Evolutionary conservation across 768 basidiomycete species (phyloP).

Genomic region (Clathrus columnatus): DNA sequence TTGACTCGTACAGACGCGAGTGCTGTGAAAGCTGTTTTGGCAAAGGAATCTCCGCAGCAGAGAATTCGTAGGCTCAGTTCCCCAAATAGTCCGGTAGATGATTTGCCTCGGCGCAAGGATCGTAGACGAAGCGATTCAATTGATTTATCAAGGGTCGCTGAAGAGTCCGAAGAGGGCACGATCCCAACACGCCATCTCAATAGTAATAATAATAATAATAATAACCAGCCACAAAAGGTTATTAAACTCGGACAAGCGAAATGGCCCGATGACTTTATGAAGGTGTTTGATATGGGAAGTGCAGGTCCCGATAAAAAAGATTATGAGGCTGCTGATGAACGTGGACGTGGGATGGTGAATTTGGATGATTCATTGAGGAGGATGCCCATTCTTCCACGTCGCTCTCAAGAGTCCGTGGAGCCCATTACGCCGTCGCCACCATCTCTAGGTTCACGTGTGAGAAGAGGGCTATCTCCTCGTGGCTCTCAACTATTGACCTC

Average conservation of each 20-base stretch:
- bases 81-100: slow-evolving; percentile 17
- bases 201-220: slow-evolving; percentile 16
- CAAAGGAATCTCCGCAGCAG: slow-evolving; percentile 28
- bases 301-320: not conserved
- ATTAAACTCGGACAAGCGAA: slow-evolving; percentile 68
- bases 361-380: not conserved
- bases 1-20: slow-evolving; percentile 59
- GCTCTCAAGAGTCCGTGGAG: not conserved
- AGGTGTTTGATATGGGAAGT: slow-evolving; percentile 35
- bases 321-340: slow-evolving; percentile 4
- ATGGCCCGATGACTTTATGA: slow-evolving; percentile 77
- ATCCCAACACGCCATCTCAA: slow-evolving; percentile 22
- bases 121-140: slow-evolving; percentile 53
- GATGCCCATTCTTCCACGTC: not conserved
- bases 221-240: slow-evolving; percentile 17
- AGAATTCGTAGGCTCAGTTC: not conserved
- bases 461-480: slow-evolving; percentile 8
- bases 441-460: not conserved
- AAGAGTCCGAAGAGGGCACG: slow-evolving; percentile 49
- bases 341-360: not conserved
- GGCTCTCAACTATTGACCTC: not conserved
- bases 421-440: not conserved
- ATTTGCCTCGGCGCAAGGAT: slow-evolving; percentile 34
- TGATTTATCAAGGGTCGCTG: slow-evolving; percentile 60
- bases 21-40: slow-evolving; percentile 42